Evolutionary conservation across 83 land plant species (phyloP).

Genomic region (Diphasiastrum complanatum): DNA sequence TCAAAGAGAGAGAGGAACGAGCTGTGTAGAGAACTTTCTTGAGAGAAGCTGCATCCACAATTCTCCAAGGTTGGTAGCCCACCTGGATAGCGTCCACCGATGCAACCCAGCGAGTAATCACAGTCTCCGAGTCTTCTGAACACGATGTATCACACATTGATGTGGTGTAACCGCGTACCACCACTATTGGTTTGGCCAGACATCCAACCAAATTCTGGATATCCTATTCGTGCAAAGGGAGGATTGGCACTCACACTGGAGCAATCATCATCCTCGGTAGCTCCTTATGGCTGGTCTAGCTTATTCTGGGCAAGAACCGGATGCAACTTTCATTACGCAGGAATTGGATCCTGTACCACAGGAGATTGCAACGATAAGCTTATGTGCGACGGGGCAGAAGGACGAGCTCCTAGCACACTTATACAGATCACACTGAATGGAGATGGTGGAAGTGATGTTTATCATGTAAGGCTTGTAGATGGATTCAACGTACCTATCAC

Average conservation of each 20-base stretch:
- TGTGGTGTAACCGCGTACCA: conserved; percentile 4
- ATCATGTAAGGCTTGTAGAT: conserved; percentile 77
- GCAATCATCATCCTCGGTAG: conserved; percentile 30
- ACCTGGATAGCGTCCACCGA: too few species aligned
- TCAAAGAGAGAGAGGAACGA: too few species aligned
- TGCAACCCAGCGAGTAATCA: too few species aligned
- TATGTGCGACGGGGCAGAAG: conserved; percentile 39
- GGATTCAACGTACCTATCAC: conserved; percentile 65
- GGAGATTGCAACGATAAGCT: conserved; percentile 50
- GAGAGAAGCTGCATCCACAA: too few species aligned
- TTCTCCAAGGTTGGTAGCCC: too few species aligned
- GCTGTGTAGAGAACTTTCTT: too few species aligned
- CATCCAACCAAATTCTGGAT: conserved; percentile 38
- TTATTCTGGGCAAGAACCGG: conserved; percentile 72
- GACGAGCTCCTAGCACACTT: conserved; percentile 50
- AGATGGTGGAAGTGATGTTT: conserved; percentile 43
- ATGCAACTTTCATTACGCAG: conserved; percentile 48
- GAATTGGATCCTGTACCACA: conserved; percentile 46
- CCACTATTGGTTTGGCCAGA: conserved; percentile 53
- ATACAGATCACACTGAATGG: conserved; percentile 55
- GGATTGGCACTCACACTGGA: conserved; percentile 42
- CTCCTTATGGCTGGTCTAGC: conserved; percentile 59
- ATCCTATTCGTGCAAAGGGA: conserved; percentile 35
- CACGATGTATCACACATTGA: too few species aligned
- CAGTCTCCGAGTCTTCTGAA: too few species aligned